phyloP scores from a whole-genome alignment of 1,284 basidiomycete genomes.

The Cutaneotrichosporon sp. region DNA sequence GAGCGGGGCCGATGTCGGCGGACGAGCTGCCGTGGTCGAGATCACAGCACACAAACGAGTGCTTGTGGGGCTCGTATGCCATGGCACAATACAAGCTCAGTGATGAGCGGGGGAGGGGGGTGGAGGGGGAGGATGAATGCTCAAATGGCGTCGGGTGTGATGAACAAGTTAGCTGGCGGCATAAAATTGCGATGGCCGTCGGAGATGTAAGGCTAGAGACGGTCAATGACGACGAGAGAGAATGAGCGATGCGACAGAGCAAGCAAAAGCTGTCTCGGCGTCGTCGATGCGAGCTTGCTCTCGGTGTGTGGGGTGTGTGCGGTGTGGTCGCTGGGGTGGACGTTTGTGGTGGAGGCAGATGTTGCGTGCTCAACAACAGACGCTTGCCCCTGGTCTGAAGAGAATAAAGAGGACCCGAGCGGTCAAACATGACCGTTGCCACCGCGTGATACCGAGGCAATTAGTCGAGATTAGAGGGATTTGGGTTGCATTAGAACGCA shows the following conservation, averaged over 20 bases:
- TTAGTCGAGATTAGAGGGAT: too few species aligned
- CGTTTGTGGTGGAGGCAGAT: background rate
- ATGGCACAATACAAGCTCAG: background rate
- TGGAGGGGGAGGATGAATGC: background rate
- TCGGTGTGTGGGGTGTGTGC: background rate
- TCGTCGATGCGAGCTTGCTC: background rate
- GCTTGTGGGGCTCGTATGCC: slow-evolving; percentile 5
- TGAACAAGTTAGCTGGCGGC: background rate
- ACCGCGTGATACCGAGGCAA: too few species aligned
- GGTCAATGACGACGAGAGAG: too few species aligned
- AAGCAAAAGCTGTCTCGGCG: too few species aligned
- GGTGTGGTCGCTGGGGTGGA: background rate
- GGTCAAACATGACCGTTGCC: too few species aligned
- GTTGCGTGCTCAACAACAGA: background rate
- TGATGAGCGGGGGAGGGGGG: background rate
- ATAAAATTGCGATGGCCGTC: background rate
- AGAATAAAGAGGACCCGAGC: slow-evolving; percentile 1
- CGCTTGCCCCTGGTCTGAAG: background rate
- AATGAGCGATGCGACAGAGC: background rate
- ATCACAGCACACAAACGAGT: slow-evolving; percentile 40
- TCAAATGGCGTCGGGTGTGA: too few species aligned
- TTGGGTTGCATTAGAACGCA: too few species aligned
- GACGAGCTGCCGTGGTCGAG: slow-evolving; percentile 25
- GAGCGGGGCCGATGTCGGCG: background rate
- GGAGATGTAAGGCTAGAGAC: too few species aligned